A percentile compares a stretch with the other conserved stretches of the same genome.
Conservation (phyloP, 1,284 basidiomycete genomes). For the Athelia sp. region DNA sequence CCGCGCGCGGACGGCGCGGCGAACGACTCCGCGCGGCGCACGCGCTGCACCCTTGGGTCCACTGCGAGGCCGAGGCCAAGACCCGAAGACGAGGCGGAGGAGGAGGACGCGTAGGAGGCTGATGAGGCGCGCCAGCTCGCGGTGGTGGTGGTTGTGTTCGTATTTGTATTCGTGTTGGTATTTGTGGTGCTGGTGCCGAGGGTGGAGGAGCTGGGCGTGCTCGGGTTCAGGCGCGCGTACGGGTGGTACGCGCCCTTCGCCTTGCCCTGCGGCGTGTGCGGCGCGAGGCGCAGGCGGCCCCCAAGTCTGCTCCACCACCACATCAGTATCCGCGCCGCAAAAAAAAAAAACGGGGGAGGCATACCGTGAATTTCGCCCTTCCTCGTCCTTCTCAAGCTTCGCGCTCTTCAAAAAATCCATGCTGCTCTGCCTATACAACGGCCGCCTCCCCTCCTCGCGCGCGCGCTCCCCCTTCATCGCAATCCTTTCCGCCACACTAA, state of each 20-base stretch:
- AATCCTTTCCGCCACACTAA: no score
- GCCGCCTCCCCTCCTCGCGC: slow-evolving; percentile 32
- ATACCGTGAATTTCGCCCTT: no score
- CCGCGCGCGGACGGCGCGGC: slow-evolving; percentile 22
- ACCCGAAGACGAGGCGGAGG: slow-evolving; percentile 26
- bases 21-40: slow-evolving; percentile 38
- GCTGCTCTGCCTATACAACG: slow-evolving; percentile 73
- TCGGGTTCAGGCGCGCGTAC: slow-evolving; percentile 52
- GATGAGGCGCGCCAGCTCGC: slow-evolving; percentile 28
- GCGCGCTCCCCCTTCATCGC: not conserved
- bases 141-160: slow-evolving; percentile 18
- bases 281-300: slow-evolving; percentile 15
- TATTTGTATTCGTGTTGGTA: slow-evolving; percentile 19
- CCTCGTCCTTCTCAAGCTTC: slow-evolving; percentile 14
- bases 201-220: slow-evolving; percentile 64
- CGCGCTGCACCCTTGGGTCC: slow-evolving; percentile 37
- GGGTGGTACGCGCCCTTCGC: slow-evolving; percentile 53
- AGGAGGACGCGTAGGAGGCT: slow-evolving; percentile 29
- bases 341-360: no score
- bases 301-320: slow-evolving; percentile 22
- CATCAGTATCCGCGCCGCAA: not conserved
- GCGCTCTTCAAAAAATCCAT: slow-evolving; percentile 72
- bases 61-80: no score
- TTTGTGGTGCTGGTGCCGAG: slow-evolving; percentile 48
- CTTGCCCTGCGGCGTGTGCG: slow-evolving; percentile 16